A percentile compares a stretch with the other conserved stretches of the same genome.
These are phyloP conservation scores for Micractinium sp. DNA, from an alignment of 139 green algal genomes.

Conservation along the genomic window DNA sequence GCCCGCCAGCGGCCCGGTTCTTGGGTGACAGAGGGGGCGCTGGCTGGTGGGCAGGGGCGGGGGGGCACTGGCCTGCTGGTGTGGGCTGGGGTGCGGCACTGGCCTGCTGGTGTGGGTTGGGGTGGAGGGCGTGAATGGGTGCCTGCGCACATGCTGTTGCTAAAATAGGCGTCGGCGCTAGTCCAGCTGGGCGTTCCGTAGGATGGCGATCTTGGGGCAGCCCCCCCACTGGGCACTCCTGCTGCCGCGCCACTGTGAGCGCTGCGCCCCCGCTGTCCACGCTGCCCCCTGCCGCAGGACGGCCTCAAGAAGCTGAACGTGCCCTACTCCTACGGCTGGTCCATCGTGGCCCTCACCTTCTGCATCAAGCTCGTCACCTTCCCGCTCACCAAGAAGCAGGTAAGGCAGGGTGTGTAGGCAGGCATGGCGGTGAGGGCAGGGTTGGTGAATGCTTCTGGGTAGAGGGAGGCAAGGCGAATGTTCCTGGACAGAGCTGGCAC, in stretches of 20 bases:
- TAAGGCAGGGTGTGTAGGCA: conserved; percentile 10
- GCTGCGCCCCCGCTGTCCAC: no score
- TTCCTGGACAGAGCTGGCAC: no score
- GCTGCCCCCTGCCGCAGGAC: conserved; percentile 48
- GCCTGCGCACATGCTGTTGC: no score
- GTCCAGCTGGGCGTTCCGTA: no score
- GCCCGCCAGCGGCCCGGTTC: not conserved
- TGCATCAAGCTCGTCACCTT: conserved; percentile 93
- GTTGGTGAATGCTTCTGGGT: not conserved
- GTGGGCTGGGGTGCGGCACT: not conserved
- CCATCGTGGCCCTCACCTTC: conserved; percentile 93
- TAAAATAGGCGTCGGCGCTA: no score
- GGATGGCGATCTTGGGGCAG: no score
- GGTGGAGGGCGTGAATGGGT: no score
- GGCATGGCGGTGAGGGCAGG: not conserved
- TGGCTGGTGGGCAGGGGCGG: not conserved
- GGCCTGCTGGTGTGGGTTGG: not conserved
- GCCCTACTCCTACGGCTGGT: conserved; percentile 96
- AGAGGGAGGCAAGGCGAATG: no score
- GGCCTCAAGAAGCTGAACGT: conserved; percentile 76
- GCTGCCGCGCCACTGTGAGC: no score
- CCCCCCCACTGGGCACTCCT: not conserved
- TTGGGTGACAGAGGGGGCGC: not conserved
- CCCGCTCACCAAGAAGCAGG: conserved; percentile 97
- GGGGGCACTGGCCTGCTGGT: not conserved